Evolutionary conservation across 106 monocot species (phyloP), one percentile per base, ranked within the genome.

Genomic region (Ottelia alismoides): DNA sequence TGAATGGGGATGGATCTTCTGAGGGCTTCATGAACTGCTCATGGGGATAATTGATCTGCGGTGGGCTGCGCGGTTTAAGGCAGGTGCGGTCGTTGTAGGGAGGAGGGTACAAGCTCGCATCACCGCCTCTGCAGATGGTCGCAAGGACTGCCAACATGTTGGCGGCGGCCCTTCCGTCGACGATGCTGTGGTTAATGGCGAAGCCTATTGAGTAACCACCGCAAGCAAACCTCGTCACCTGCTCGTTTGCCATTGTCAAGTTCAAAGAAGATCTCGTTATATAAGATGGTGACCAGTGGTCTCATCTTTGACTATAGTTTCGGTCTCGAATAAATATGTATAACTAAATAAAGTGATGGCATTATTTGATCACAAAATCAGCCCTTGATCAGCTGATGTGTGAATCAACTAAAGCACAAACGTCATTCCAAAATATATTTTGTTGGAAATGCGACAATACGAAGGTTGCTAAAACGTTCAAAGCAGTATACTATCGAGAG

Each of bases 141-240:
- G 81, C 85, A 0, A 92, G 63, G 48, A 61, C 74, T 28, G 67
- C 29, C 10, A 92, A 61, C 91, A 92, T 92, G 49, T 82, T 82
- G 2, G 64, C 69, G 3, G 91, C 91, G 14, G 92, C 77, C 35
- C 61, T 70, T 1, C 92, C 86, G 31, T 92, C 92, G 21, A 86
- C 57, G 25, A 79, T 60, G 72, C 78, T 73, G 71, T 92, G 92
- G 59, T 79, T 92, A 3, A 65, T 76, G 43, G 69, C 73, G 22
- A 83, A 79, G 18, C 86, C 92, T 9, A 92, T 47, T 0, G 76
- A 82, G 70, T 77, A 87, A 2, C 87, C 87, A 2, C 92, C 86
- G 29, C 92, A 92, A 16, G 55, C 69, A 63, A 87, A 87, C 47
- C 46, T 74, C 14, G 87, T 92, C 0, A 92, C 82, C 87, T 92